These are phyloP conservation scores for Leccinum laetum DNA, from an alignment of 1,284 basidiomycete genomes.

Conservation along the genomic window DNA sequence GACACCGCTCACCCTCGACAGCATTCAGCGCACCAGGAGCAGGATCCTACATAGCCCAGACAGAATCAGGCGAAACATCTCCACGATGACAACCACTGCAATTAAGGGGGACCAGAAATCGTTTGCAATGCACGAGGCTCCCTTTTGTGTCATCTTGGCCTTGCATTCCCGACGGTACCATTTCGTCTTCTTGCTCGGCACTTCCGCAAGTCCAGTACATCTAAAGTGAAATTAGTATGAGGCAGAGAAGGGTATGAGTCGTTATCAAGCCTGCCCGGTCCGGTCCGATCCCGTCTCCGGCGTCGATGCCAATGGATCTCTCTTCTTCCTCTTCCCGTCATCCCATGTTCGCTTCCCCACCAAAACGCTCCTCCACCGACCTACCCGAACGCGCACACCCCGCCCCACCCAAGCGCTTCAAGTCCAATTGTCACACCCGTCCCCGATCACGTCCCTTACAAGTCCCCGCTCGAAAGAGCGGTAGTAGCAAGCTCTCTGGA, in stretches of 20 bases:
- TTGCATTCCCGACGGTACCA: slow-evolving; percentile 77
- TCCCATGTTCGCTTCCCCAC: slow-evolving; percentile 39
- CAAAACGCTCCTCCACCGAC: slow-evolving; percentile 48
- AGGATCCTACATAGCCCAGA: slow-evolving; percentile 89
- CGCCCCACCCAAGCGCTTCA: slow-evolving; percentile 43
- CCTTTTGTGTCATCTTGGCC: slow-evolving; percentile 29
- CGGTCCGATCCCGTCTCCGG: neutral
- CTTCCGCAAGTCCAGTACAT: slow-evolving; percentile 63
- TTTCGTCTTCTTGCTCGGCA: slow-evolving; percentile 55
- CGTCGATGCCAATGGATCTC: slow-evolving; percentile 10
- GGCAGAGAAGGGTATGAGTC: too few relatives aligned
- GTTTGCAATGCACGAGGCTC: slow-evolving; percentile 58
- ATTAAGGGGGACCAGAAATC: slow-evolving; percentile 58
- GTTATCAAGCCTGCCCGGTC: slow-evolving; percentile 33
- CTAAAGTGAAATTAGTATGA: slow-evolving; percentile 65
- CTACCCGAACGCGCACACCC: slow-evolving; percentile 34
- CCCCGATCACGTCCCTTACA: slow-evolving; percentile 39
- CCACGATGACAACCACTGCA: slow-evolving; percentile 63
- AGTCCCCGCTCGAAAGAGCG: slow-evolving; percentile 7
- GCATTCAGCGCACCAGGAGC: slow-evolving; percentile 58
- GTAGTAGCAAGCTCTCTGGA: slow-evolving; percentile 8
- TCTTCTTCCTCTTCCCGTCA: slow-evolving; percentile 18
- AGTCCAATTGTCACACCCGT: slow-evolving; percentile 28
- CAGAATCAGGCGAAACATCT: slow-evolving; percentile 77
- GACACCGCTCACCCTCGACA: slow-evolving; percentile 53